Evolutionary conservation across 495 filamentous ascomycete species (phyloP), one percentile per base, ranked within the genome.

Genomic region (Podospora comata): DNA sequence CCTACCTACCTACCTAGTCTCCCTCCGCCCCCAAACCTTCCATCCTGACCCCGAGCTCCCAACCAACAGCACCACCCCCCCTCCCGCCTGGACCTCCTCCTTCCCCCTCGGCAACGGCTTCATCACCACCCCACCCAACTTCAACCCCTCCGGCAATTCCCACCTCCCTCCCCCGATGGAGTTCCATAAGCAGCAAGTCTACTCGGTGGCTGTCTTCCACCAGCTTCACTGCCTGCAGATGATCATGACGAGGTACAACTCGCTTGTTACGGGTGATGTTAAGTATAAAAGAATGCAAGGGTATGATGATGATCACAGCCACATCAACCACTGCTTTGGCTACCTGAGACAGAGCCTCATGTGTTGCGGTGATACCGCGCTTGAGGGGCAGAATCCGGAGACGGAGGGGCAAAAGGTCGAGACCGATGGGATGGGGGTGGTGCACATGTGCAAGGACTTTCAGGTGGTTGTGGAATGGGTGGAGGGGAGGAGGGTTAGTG

Each of bases 281-380:
- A 3, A 78, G 76, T 11, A 1, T 67, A 79, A 4, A 73, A 71
- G 1, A 76, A 75, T 11, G 76, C 78, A 68, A 9, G 72, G 30
- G 30, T 3, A 32, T 32, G 48, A 60, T 66, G 62, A 39, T 65
- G 32, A 68, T 44, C 60, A 39, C 78, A 60, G 79, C 78, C 82
- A 83, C 26, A 64, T 83, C 28, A 74, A 66, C 57, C 82, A 84
- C 64, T 84, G 82, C 74, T 80, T 84, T 64, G 81, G 82, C 26
- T 84, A 83, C 60, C 62, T 83, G 64, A 75, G 82, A 13, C 82
- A 83, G 71, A 73, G 75, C 57, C 82, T 84, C 71, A 79, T 83
- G 78, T 83, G 82, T 69, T 72, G 71, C 23, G 81, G 76, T 2
- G 82, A 85, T 62, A 71, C 79, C 59, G 77, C 79, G 0, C 71